Evolutionary conservation across 2,329 filamentous ascomycete genomes (phyloP).

Genomic region (Talaromyces amestolkiae): DNA sequence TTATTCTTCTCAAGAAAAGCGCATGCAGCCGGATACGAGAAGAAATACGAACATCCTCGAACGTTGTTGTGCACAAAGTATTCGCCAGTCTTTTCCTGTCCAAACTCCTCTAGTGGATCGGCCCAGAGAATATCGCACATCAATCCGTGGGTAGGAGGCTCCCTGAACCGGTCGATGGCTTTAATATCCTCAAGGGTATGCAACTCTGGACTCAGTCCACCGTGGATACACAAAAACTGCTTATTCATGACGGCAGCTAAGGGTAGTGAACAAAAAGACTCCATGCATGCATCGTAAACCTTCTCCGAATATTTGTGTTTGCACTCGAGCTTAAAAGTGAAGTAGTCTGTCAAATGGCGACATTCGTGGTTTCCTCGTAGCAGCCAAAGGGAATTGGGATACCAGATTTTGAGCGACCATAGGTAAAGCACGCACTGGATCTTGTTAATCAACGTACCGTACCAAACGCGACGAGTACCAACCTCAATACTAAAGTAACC

Average conservation of each 20-base stretch:
- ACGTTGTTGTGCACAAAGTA: slow-evolving; percentile 99
- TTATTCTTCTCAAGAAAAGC: slow-evolving; percentile 99
- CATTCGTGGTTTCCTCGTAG: slow-evolving; percentile 98
- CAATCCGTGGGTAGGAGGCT: slow-evolving; percentile 92
- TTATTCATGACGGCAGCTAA: slow-evolving; percentile 99
- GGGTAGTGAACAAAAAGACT: slow-evolving; percentile 92
- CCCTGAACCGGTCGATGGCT: slow-evolving; percentile 92
- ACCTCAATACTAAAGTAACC: slow-evolving; percentile 98
- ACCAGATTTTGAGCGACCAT: slow-evolving; percentile 98
- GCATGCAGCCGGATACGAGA: slow-evolving; percentile 95
- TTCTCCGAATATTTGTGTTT: slow-evolving; percentile 99
- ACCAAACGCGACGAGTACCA: slow-evolving; percentile 23
- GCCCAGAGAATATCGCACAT: slow-evolving; percentile 99
- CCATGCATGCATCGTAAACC: slow-evolving; percentile 96
- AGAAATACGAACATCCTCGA: slow-evolving; percentile 97
- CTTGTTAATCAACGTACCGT: slow-evolving; percentile 29
- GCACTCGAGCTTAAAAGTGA: slow-evolving; percentile 99
- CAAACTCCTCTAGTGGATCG: slow-evolving; percentile 95
- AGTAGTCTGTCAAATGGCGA: slow-evolving; percentile 98
- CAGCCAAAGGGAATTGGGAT: slow-evolving; percentile 94
- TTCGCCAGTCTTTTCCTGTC: slow-evolving; percentile 96
- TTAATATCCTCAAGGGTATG: slow-evolving; percentile 94
- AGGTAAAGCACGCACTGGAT: slow-evolving; percentile 85
- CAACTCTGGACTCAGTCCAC: slow-evolving; percentile 89
- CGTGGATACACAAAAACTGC: slow-evolving; percentile 98